Evolutionary conservation across 768 basidiomycete genomes (phyloP).

Genomic region (Tricholoma matsutake): DNA sequence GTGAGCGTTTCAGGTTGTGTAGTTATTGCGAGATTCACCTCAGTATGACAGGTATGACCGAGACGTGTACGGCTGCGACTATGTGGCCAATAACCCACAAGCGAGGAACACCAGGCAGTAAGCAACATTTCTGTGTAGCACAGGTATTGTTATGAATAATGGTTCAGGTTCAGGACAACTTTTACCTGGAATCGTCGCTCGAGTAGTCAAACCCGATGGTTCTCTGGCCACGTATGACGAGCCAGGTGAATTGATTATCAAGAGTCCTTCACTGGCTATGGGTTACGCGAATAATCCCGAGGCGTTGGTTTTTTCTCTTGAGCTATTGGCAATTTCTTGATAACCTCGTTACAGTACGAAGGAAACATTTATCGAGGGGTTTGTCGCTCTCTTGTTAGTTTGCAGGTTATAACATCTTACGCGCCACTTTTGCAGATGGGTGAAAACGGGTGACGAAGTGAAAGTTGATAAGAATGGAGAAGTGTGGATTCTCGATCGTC

Average conservation of each 20-base stretch:
- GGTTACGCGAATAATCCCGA: conserved; percentile 56
- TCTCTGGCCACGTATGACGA: conserved; percentile 52
- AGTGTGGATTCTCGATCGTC: conserved; percentile 57
- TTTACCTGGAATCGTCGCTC: conserved; percentile 54
- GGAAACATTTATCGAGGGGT: conserved; percentile 71
- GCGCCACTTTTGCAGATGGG: conserved; percentile 43
- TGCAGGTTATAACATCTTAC: conserved; percentile 2
- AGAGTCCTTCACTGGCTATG: conserved; percentile 51
- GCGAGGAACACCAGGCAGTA: conserved; percentile 52
- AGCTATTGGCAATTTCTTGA: not conserved
- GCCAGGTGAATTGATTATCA: conserved; percentile 57
- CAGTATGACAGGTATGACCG: conserved; percentile 55
- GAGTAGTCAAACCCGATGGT: conserved; percentile 58
- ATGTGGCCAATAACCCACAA: conserved; percentile 47
- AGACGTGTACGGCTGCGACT: conserved; percentile 46
- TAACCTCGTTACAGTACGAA: conserved; percentile 44
- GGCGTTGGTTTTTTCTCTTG: conserved; percentile 46
- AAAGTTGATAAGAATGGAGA: conserved; percentile 51
- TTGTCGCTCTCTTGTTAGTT: conserved; percentile 9
- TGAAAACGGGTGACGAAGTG: conserved; percentile 67
- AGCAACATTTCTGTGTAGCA: conserved; percentile 1
- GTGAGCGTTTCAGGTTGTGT: conserved; percentile 20
- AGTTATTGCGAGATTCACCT: not conserved
- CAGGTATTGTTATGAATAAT: not conserved
- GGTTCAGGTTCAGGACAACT: conserved; percentile 47